These are phyloP conservation scores for Luffa acutangula DNA, from an alignment of 306 rosid genomes.

Conservation along the genomic window DNA sequence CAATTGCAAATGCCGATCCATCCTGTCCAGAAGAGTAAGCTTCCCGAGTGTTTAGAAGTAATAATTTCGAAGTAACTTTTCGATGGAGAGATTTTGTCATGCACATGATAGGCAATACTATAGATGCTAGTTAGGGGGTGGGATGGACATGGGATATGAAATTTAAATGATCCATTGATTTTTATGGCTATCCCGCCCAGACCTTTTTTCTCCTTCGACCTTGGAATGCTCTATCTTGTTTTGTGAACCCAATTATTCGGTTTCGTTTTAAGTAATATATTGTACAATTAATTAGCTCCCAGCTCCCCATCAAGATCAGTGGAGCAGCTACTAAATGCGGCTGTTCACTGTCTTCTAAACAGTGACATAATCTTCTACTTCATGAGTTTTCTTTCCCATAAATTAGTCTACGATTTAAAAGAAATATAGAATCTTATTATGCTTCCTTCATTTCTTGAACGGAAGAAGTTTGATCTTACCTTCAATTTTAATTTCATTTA, in stretches of 20 bases:
- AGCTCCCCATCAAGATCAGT: background rate
- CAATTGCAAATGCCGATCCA: slow-evolving; percentile 89
- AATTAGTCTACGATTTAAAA: background rate
- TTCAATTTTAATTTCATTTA: background rate
- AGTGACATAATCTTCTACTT: background rate
- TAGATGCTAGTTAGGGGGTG: background rate
- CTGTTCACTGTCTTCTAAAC: background rate
- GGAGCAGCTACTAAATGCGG: background rate
- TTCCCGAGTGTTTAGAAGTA: slow-evolving; percentile 18
- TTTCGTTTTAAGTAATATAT: background rate
- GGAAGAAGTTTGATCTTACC: background rate
- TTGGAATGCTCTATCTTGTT: background rate
- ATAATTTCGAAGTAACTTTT: background rate
- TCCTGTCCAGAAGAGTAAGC: slow-evolving; percentile 82
- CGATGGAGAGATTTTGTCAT: background rate
- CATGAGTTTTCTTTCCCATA: background rate
- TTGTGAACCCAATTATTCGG: background rate
- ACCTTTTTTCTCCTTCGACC: background rate
- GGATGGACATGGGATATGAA: background rate
- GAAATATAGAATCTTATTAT: background rate
- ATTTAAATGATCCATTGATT: background rate
- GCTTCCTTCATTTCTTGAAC: background rate
- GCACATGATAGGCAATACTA: background rate
- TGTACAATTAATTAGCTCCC: background rate
- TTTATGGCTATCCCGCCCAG: background rate